A percentile compares a stretch with the other conserved stretches of the same genome.
phyloP scores from a whole-genome alignment of 768 basidiomycete species.

The Psilocybe cubensis region DNA sequence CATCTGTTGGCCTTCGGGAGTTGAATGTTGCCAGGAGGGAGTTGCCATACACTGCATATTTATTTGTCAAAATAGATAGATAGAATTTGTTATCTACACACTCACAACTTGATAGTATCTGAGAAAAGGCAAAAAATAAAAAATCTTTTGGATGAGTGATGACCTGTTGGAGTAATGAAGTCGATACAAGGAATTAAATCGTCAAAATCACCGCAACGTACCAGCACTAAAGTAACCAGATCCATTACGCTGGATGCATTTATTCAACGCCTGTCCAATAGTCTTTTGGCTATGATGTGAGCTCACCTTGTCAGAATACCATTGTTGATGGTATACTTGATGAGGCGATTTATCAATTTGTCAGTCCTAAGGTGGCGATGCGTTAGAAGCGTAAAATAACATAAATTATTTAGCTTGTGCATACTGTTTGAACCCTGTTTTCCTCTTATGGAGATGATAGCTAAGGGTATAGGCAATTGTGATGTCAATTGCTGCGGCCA shows the following conservation, averaged over 20 bases:
- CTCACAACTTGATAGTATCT: slow-evolving; percentile 11
- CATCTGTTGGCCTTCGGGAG: slow-evolving; percentile 4
- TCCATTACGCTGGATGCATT: slow-evolving; percentile 3
- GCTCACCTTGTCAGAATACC: slow-evolving; percentile 14
- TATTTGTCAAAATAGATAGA: too few relatives aligned
- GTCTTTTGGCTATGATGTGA: too few relatives aligned
- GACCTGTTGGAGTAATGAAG: neutral
- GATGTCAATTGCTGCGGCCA: slow-evolving; percentile 10
- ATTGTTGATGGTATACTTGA: slow-evolving; percentile 15
- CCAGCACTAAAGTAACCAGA: slow-evolving; percentile 12
- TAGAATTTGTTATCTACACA: neutral
- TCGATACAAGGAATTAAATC: neutral
- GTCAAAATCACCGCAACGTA: neutral
- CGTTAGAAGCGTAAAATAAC: neutral
- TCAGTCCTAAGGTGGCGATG: slow-evolving; percentile 10
- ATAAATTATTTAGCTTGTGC: neutral
- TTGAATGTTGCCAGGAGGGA: slow-evolving; percentile 16
- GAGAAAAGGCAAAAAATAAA: slow-evolving; percentile 13
- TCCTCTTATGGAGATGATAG: slow-evolving; percentile 12
- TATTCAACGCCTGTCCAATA: neutral
- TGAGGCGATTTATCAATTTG: slow-evolving; percentile 13
- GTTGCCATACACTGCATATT: slow-evolving; percentile 12
- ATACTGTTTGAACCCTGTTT: slow-evolving; percentile 14
- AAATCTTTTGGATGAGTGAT: slow-evolving; percentile 10
- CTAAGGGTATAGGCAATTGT: slow-evolving; percentile 13